These are phyloP conservation scores for Phlebiopsis flavidoalba DNA, from an alignment of 768 basidiomycete species.

Conservation along the genomic window DNA sequence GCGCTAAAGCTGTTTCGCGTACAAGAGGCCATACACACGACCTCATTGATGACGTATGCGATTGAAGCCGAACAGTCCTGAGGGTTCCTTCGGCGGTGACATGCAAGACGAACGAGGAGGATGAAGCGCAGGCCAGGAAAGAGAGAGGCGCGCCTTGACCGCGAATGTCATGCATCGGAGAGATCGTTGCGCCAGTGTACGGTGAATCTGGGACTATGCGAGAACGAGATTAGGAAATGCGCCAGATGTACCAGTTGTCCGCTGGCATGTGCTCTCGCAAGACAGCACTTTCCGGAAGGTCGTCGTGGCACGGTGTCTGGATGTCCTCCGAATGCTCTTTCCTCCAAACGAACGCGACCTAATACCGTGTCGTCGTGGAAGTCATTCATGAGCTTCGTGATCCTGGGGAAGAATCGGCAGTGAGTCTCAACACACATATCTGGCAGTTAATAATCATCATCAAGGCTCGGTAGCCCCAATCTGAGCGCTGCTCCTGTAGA, in stretches of 20 bases:
- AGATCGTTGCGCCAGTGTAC: constrained; percentile 77
- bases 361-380: constrained; percentile 84
- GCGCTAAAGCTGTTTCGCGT: constrained; percentile 73
- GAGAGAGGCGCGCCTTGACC: constrained; percentile 45
- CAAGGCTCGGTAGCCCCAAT: constrained; percentile 17
- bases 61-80: constrained; percentile 33
- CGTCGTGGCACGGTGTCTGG: constrained; percentile 74
- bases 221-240: constrained; percentile 86
- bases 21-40: constrained; percentile 65
- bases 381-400: constrained; percentile 78
- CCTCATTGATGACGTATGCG: constrained; percentile 40
- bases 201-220: constrained; percentile 83
- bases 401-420: constrained; percentile 31
- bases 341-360: constrained; percentile 78
- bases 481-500: constrained; percentile 14
- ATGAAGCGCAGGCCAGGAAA: constrained; percentile 30
- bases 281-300: constrained; percentile 60
- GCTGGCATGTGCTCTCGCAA: constrained; percentile 81
- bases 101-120: constrained; percentile 28
- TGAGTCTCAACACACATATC: constrained; percentile 5
- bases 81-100: constrained; percentile 20
- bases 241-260: constrained; percentile 84
- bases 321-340: constrained; percentile 72
- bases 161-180: constrained; percentile 70
- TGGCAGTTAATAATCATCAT: neutral